phyloP scores from a whole-genome alignment of 1,284 basidiomycete genomes.

The Apiotrichum sp. region DNA sequence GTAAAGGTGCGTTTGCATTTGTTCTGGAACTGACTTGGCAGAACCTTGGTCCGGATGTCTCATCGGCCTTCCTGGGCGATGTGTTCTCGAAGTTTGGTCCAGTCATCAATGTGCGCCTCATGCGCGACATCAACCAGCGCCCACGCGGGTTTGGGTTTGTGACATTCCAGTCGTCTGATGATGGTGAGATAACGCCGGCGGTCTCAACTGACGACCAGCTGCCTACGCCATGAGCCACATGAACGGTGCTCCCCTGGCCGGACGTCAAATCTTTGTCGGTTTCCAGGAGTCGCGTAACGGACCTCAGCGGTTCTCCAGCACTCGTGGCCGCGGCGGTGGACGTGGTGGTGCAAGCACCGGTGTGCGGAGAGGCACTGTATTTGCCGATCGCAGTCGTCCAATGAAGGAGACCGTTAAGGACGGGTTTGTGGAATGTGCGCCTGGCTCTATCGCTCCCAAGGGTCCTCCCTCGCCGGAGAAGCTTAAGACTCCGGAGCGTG shows the following conservation, averaged over 20 bases:
- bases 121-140: slow-evolving; percentile 77
- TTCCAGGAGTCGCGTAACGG: slow-evolving; percentile 28
- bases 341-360: not conserved
- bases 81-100: slow-evolving; percentile 73
- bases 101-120: slow-evolving; percentile 85
- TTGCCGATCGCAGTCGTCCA: too few relatives aligned
- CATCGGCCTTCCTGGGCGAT: slow-evolving; percentile 71
- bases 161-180: slow-evolving; percentile 72
- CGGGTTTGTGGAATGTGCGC: too few relatives aligned
- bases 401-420: too few relatives aligned
- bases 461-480: too few relatives aligned
- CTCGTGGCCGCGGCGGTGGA: not conserved
- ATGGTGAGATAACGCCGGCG: slow-evolving; percentile 55
- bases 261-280: slow-evolving; percentile 23
- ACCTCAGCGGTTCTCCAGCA: not conserved
- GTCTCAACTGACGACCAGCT: slow-evolving; percentile 14
- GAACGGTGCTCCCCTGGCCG: slow-evolving; percentile 26
- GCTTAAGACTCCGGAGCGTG: too few relatives aligned
- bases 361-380: too few relatives aligned
- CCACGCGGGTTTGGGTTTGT: slow-evolving; percentile 96
- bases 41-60: slow-evolving; percentile 78
- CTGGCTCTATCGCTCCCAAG: too few relatives aligned
- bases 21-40: slow-evolving; percentile 35
- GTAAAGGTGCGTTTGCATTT: slow-evolving; percentile 27
- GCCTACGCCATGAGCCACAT: slow-evolving; percentile 24